Evolutionary conservation across 2,329 filamentous ascomycete species (phyloP).

Genomic region (Diaporthe citriasiana): DNA sequence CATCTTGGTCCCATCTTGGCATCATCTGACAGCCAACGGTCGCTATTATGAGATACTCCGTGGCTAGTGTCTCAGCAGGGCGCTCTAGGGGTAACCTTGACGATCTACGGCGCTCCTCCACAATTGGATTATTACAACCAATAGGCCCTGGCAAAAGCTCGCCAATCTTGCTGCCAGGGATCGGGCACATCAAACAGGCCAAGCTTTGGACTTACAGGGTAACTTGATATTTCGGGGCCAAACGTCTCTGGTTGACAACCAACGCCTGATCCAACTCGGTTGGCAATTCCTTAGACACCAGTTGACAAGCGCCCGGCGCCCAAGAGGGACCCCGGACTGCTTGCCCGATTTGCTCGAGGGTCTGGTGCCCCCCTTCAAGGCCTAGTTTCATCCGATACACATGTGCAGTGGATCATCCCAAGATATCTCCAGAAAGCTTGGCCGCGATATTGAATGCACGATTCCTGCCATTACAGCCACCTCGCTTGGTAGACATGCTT

Average conservation of each 20-base stretch:
- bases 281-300: background rate
- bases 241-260: slow-evolving; percentile 24
- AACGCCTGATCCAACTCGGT: background rate
- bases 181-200: slow-evolving; percentile 27
- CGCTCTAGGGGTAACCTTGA: slow-evolving; percentile 22
- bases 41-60: background rate
- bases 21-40: slow-evolving; percentile 29
- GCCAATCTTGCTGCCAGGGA: slow-evolving; percentile 9
- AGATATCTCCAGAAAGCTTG: slow-evolving; percentile 28
- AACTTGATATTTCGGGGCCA: background rate
- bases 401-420: slow-evolving; percentile 29
- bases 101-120: slow-evolving; percentile 16
- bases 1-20: slow-evolving; percentile 5
- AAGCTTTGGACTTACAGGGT: background rate
- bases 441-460: background rate
- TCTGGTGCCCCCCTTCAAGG: background rate
- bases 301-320: slow-evolving; percentile 5
- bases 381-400: slow-evolving; percentile 14
- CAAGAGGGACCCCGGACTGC: slow-evolving; percentile 5
- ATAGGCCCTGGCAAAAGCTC: background rate
- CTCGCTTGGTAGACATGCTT: background rate
- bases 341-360: slow-evolving; percentile 8
- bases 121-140: background rate
- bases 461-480: background rate
- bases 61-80: background rate